Conservation (phyloP, 1,284 basidiomycete genomes). For the Ganoderma multipileum region DNA sequence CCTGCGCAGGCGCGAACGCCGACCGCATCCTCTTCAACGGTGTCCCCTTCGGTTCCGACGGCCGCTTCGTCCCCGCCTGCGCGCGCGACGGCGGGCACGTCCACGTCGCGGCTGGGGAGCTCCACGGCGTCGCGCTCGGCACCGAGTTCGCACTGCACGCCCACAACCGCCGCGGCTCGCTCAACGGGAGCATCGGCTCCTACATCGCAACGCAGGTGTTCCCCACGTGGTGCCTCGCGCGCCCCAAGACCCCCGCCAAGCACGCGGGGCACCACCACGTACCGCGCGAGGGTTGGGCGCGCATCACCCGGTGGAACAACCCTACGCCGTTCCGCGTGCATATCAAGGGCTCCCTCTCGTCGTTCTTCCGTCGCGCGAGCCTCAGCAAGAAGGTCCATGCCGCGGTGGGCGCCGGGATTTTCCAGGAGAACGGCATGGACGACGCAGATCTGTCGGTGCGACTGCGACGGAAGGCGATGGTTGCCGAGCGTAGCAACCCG, state of each 20-base stretch:
- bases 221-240: conserved; percentile 63
- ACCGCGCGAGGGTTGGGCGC: conserved; percentile 58
- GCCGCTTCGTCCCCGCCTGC: conserved; percentile 52
- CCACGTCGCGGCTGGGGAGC: conserved; percentile 60
- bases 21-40: conserved; percentile 61
- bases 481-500: conserved; percentile 47
- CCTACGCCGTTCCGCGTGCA: conserved; percentile 55
- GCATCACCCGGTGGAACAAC: conserved; percentile 62
- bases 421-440: conserved; percentile 43
- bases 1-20: conserved; percentile 56
- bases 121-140: conserved; percentile 66
- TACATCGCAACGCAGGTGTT: conserved; percentile 58
- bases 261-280: conserved; percentile 37
- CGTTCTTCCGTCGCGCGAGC: conserved; percentile 47
- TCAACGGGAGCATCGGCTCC: conserved; percentile 59
- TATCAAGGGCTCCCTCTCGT: conserved; percentile 46
- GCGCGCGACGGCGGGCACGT: conserved; percentile 47
- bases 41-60: conserved; percentile 58
- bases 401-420: conserved; percentile 43
- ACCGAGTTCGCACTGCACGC: conserved; percentile 64
- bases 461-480: conserved; percentile 43
- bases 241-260: conserved; percentile 45
- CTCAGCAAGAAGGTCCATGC: conserved; percentile 38
- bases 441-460: conserved; percentile 51
- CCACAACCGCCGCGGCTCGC: conserved; percentile 62